Conservation (phyloP, 139 green algal genomes). For the Micractinium conductrix region DNA sequence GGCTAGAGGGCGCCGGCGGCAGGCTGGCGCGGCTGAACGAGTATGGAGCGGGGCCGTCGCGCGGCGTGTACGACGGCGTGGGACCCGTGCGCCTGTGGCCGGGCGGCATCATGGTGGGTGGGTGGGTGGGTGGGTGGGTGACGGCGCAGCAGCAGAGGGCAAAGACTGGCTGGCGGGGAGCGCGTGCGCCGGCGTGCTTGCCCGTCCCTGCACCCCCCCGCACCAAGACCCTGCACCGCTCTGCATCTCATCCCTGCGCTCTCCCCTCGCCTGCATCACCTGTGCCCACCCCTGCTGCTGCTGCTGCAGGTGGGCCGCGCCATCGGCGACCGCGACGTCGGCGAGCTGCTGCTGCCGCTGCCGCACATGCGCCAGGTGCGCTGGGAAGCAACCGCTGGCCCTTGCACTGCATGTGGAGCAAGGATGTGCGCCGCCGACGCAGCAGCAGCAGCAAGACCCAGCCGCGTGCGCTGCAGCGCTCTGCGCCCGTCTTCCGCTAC, state of each 20-base stretch:
- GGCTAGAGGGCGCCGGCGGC: conserved; percentile 45
- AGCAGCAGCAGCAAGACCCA: no score
- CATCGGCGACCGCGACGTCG: conserved; percentile 89
- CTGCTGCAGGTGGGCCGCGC: conserved; percentile 81
- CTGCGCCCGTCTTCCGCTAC: not conserved
- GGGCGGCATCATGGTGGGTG: conserved; percentile 75
- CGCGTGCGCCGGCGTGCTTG: no score
- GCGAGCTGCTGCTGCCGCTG: conserved; percentile 70
- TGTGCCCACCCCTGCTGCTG: no score
- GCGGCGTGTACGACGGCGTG: conserved; percentile 54
- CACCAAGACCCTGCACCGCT: no score
- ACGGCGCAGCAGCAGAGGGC: no score
- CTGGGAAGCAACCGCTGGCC: not conserved
- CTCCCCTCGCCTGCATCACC: no score
- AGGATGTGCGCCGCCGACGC: no score
- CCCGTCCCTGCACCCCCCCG: not conserved
- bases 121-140: no score
- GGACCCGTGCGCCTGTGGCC: conserved; percentile 93
- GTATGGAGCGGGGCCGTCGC: conserved; percentile 34
- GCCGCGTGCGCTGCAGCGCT: not conserved
- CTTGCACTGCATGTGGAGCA: not conserved
- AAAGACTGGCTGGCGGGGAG: no score
- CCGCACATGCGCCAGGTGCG: conserved; percentile 82
- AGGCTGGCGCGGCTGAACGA: conserved; percentile 45
- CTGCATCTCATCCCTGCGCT: no score